These are phyloP conservation scores for Aspergillus versicolor DNA, from an alignment of 2,329 filamentous ascomycete genomes.

Conservation along the genomic window DNA sequence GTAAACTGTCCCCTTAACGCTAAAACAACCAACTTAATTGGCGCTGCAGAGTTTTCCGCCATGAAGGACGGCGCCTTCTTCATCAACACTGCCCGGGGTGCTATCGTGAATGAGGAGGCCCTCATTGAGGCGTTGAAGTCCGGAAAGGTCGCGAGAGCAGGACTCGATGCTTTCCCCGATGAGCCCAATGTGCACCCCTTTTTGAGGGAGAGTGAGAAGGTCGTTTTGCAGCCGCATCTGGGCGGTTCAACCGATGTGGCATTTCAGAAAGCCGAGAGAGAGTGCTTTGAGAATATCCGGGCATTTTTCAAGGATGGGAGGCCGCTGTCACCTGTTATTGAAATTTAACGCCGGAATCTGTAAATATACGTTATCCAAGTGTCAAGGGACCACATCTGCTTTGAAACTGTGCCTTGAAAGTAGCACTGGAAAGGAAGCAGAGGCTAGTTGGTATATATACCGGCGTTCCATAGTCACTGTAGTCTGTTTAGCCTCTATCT, in stretches of 20 bases:
- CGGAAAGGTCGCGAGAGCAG: slow-evolving; percentile 46
- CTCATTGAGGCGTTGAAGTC: slow-evolving; percentile 45
- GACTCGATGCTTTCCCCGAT: slow-evolving; percentile 49
- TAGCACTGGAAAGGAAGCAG: too few species aligned
- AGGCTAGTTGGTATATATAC: too few species aligned
- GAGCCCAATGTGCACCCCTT: slow-evolving; percentile 47
- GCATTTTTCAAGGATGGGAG: slow-evolving; percentile 41
- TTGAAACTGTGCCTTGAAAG: too few species aligned
- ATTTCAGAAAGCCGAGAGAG: slow-evolving; percentile 44
- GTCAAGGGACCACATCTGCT: too few species aligned
- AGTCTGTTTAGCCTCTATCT: too few species aligned
- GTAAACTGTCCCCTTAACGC: slow-evolving; percentile 51
- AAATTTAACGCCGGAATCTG: too few species aligned
- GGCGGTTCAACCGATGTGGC: slow-evolving; percentile 48
- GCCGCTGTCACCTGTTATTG: slow-evolving; percentile 24
- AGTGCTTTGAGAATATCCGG: slow-evolving; percentile 50
- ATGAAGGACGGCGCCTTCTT: slow-evolving; percentile 50
- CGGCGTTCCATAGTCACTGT: too few species aligned
- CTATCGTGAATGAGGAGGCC: slow-evolving; percentile 45
- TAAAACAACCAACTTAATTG: slow-evolving; percentile 43
- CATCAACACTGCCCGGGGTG: slow-evolving; percentile 50
- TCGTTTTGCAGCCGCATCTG: slow-evolving; percentile 48
- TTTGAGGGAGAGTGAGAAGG: slow-evolving; percentile 43
- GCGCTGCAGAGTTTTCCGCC: slow-evolving; percentile 36
- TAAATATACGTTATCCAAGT: too few species aligned